Conservation (phyloP, 2,329 filamentous ascomycete genomes). For the Ophiostoma triangulosporum region DNA sequence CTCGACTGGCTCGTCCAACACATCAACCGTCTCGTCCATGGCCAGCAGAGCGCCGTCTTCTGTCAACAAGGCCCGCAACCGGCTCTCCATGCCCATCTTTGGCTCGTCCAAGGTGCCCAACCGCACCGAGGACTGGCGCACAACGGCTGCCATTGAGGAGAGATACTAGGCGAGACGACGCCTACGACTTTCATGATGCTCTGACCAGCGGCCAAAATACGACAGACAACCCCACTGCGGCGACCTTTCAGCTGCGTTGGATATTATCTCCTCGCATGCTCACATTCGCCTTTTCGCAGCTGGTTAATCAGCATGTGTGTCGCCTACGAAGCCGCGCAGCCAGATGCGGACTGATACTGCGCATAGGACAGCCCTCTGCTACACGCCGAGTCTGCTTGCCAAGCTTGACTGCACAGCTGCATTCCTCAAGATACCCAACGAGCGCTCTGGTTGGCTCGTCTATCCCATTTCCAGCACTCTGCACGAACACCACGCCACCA, state of each 20-base stretch:
- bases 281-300: neutral
- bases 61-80: constrained; percentile 28
- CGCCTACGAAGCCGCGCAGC: neutral
- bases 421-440: neutral
- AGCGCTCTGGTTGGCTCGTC: neutral
- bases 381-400: neutral
- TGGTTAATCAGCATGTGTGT: neutral
- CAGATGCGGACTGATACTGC: neutral
- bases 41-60: constrained; percentile 17
- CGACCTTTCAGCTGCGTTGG: no score
- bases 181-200: neutral
- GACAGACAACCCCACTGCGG: neutral
- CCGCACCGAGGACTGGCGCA: constrained; percentile 27
- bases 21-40: constrained; percentile 19
- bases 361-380: neutral
- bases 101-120: constrained; percentile 28
- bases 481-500: neutral
- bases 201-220: no score
- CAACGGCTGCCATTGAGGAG: constrained; percentile 14
- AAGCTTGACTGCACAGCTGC: neutral
- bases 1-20: constrained; percentile 37
- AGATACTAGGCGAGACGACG: neutral
- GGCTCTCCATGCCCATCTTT: constrained; percentile 44
- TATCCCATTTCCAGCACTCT: neutral
- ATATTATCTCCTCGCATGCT: no score